A percentile compares a stretch with the other conserved stretches of the same genome.
Evolutionary conservation across 2,329 filamentous ascomycete species (phyloP).

Genomic region (Colletotrichum tamarilloi): DNA sequence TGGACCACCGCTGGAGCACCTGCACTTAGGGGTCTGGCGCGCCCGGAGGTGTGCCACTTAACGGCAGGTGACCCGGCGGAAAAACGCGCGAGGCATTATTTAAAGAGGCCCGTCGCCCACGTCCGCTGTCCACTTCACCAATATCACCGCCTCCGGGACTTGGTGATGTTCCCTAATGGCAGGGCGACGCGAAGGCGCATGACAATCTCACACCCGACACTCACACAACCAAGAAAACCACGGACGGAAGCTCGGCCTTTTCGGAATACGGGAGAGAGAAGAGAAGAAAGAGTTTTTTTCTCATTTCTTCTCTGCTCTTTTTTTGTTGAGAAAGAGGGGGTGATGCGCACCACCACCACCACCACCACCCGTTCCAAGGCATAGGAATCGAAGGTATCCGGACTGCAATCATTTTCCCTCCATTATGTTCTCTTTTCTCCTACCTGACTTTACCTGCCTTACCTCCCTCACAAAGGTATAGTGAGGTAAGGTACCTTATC

Average conservation of each 20-base stretch:
- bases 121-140: conserved; percentile 14
- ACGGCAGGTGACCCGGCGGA: conserved; percentile 26
- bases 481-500: no score
- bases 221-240: neutral
- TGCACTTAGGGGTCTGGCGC: conserved; percentile 38
- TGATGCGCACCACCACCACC: neutral
- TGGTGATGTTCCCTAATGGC: conserved; percentile 34
- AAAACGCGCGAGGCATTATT: conserved; percentile 24
- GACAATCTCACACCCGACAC: neutral
- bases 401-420: neutral
- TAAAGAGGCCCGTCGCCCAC: conserved; percentile 21
- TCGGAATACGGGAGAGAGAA: neutral
- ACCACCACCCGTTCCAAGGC: neutral
- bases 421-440: neutral
- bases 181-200: conserved; percentile 29
- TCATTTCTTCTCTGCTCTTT: neutral
- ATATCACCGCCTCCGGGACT: neutral
- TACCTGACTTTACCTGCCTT: no score
- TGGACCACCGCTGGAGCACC: conserved; percentile 31
- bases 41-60: conserved; percentile 34
- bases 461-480: no score
- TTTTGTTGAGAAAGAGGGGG: neutral
- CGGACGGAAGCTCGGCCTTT: neutral
- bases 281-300: neutral
- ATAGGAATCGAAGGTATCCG: neutral